A percentile compares a stretch with the other conserved stretches of the same genome.
phyloP scores from a whole-genome alignment of 2,329 filamentous ascomycete species.

The Alternaria tenuissima region DNA sequence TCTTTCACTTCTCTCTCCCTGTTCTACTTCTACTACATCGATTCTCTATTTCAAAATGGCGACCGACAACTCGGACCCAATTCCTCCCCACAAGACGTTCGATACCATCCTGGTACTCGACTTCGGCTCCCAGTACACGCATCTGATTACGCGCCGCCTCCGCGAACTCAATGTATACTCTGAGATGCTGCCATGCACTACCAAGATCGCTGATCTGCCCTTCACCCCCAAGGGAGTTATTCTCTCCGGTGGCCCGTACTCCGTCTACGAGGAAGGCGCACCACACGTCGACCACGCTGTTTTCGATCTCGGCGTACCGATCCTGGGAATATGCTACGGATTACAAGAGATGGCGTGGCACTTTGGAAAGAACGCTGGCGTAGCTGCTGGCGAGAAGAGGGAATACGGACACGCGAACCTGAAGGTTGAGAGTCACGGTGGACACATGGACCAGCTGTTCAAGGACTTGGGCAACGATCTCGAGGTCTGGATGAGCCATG shows the following conservation, averaged over 20 bases:
- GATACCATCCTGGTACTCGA: slow-evolving; percentile 77
- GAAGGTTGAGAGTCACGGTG: slow-evolving; percentile 63
- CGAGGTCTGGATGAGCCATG: slow-evolving; percentile 86
- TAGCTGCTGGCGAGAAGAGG: slow-evolving; percentile 70
- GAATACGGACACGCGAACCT: slow-evolving; percentile 78
- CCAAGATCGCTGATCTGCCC: slow-evolving; percentile 76
- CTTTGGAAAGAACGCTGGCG: slow-evolving; percentile 65
- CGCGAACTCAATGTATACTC: slow-evolving; percentile 82
- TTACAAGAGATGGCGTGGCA: slow-evolving; percentile 79
- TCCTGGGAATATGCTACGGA: slow-evolving; percentile 70
- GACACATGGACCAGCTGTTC: slow-evolving; percentile 80
- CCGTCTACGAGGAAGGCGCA: slow-evolving; percentile 80
- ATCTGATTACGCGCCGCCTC: slow-evolving; percentile 78
- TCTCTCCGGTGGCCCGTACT: slow-evolving; percentile 75
- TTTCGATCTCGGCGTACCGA: slow-evolving; percentile 75
- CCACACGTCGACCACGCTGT: slow-evolving; percentile 83
- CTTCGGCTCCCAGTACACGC: slow-evolving; percentile 76
- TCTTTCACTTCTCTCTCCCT: slow-evolving; percentile 14
- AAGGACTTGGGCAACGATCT: slow-evolving; percentile 74
- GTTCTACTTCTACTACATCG: slow-evolving; percentile 19
- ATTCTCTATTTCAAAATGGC: slow-evolving; percentile 33
- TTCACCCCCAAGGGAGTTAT: slow-evolving; percentile 88
- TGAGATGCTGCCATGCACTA: slow-evolving; percentile 88
- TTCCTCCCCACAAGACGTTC: slow-evolving; percentile 60
- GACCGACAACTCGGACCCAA: slow-evolving; percentile 52